Evolutionary conservation across 805 yeast genomes (phyloP).

Genomic region (Candida sonorensis): DNA sequence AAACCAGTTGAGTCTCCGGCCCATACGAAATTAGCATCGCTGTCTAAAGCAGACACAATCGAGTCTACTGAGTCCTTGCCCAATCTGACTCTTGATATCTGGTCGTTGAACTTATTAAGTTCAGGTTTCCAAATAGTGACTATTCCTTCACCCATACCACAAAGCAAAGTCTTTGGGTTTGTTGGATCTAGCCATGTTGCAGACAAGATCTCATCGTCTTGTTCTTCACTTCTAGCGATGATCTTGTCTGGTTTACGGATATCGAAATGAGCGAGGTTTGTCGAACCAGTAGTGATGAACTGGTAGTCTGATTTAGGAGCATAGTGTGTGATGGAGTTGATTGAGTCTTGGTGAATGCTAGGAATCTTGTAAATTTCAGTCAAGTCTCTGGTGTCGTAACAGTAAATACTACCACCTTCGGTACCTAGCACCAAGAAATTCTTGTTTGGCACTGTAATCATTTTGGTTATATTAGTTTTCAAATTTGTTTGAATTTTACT

Average conservation of each 20-base stretch:
- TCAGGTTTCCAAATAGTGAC: constrained; percentile 79
- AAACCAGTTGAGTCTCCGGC: constrained; percentile 76
- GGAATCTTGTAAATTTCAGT: constrained; percentile 37
- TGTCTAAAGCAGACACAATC: constrained; percentile 49
- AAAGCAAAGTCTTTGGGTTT: constrained; percentile 43
- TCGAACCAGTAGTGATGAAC: constrained; percentile 73
- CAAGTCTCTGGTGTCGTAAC: constrained; percentile 53
- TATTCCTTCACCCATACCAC: constrained; percentile 90
- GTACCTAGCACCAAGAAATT: constrained; percentile 51
- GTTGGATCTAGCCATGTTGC: constrained; percentile 62
- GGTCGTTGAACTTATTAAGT: constrained; percentile 66
- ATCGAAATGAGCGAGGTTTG: constrained; percentile 74
- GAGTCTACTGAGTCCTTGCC: constrained; percentile 63
- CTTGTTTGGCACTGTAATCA: constrained; percentile 39
- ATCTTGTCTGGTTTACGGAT: constrained; percentile 54
- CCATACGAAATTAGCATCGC: constrained; percentile 55
- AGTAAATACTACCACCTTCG: constrained; percentile 63
- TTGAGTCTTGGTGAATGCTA: constrained; percentile 67
- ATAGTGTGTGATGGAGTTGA: constrained; percentile 68
- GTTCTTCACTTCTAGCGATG: constrained; percentile 69
- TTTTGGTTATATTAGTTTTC: constrained; percentile 30
- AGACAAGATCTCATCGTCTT: constrained; percentile 85
- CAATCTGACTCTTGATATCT: constrained; percentile 67
- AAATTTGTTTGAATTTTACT: constrained; percentile 34
- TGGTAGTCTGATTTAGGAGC: constrained; percentile 70